phyloP scores from a whole-genome alignment of 2,329 filamentous ascomycete genomes.

The Claviceps pazoutovae region DNA sequence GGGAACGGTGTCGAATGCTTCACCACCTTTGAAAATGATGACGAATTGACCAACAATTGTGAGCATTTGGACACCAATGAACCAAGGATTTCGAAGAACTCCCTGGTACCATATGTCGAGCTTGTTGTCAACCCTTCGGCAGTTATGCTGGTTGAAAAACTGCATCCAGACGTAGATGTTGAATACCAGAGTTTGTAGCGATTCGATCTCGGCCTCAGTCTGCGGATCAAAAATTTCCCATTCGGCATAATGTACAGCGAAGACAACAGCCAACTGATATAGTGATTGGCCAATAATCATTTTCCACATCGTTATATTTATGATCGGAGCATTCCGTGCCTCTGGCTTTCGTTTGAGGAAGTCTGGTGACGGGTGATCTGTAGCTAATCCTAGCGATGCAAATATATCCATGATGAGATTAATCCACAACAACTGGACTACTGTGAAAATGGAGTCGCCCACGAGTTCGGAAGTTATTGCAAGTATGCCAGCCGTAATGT shows the following conservation, averaged over 20 bases:
- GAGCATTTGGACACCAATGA: slow-evolving; percentile 51
- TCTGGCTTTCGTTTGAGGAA: slow-evolving; percentile 55
- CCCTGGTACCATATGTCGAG: slow-evolving; percentile 70
- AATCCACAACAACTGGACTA: slow-evolving; percentile 54
- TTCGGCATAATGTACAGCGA: slow-evolving; percentile 48
- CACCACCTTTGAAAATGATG: slow-evolving; percentile 57
- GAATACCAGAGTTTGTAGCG: slow-evolving; percentile 55
- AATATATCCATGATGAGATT: slow-evolving; percentile 59
- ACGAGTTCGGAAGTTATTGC: slow-evolving; percentile 50
- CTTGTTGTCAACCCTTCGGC: slow-evolving; percentile 67
- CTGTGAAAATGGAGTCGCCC: slow-evolving; percentile 38
- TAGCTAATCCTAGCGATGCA: slow-evolving; percentile 49
- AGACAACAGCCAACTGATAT: slow-evolving; percentile 53
- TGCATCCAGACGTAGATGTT: slow-evolving; percentile 87
- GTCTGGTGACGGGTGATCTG: slow-evolving; percentile 41
- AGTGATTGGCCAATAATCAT: slow-evolving; percentile 76
- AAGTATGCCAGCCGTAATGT: slow-evolving; percentile 51
- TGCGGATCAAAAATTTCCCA: slow-evolving; percentile 40
- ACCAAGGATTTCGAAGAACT: slow-evolving; percentile 61
- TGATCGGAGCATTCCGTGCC: slow-evolving; percentile 57
- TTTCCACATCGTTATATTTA: slow-evolving; percentile 72
- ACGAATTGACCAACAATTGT: slow-evolving; percentile 58
- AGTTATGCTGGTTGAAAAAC: slow-evolving; percentile 73
- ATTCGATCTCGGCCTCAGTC: slow-evolving; percentile 18
- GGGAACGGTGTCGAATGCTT: slow-evolving; percentile 47